Evolutionary conservation across 805 yeast genomes (phyloP).

Genomic region (Candida ponderosae): DNA sequence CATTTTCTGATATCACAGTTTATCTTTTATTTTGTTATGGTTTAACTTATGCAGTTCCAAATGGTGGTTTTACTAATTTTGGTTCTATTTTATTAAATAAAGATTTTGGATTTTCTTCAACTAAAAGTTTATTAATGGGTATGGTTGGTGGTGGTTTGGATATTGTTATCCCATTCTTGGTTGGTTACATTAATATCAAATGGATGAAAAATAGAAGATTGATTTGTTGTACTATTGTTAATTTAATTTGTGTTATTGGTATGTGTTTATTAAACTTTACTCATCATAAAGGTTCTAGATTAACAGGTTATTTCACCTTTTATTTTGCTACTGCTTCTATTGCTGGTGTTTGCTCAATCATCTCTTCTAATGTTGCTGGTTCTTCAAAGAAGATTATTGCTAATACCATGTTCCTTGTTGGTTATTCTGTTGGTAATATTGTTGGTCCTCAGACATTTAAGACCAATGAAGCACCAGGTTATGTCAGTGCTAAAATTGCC

Average conservation of each 20-base stretch:
- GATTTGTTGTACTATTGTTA: constrained; percentile 14
- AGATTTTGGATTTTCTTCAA: constrained; percentile 19
- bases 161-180: constrained; percentile 17
- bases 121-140: constrained; percentile 24
- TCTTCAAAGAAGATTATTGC: constrained; percentile 61
- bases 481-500: constrained; percentile 46
- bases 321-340: constrained; percentile 29
- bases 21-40: constrained; percentile 38
- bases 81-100: constrained; percentile 19
- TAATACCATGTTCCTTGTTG: constrained; percentile 51
- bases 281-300: constrained; percentile 12
- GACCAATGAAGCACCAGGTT: constrained; percentile 47
- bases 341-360: constrained; percentile 25
- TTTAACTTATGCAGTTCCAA: constrained; percentile 35
- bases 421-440: constrained; percentile 63
- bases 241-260: constrained; percentile 18
- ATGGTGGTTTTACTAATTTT: constrained; percentile 36
- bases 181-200: constrained; percentile 15
- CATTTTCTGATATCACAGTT: constrained; percentile 38
- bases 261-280: constrained; percentile 26
- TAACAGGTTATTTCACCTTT: constrained; percentile 21
- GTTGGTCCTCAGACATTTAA: constrained; percentile 71
- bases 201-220: constrained; percentile 16
- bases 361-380: constrained; percentile 54
- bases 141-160: constrained; percentile 28